Conservation (phyloP, 306 rosid species). For the Trifolium pratense region DNA sequence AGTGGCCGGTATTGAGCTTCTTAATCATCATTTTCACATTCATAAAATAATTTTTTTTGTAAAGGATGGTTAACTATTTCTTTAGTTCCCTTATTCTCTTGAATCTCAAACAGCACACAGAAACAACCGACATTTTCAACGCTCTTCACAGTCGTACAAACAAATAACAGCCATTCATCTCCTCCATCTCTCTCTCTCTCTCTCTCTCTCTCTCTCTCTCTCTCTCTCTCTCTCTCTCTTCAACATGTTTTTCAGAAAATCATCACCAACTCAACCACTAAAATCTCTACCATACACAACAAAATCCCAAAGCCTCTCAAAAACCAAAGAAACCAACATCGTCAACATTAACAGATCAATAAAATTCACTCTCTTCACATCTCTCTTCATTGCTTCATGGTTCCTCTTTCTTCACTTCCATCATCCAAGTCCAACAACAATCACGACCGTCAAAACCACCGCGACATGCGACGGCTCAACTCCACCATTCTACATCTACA, state of each 20-base stretch:
- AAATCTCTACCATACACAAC: constrained; percentile 38
- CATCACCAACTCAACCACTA: constrained; percentile 39
- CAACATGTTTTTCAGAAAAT: constrained; percentile 64
- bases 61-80: too few relatives aligned
- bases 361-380: constrained; percentile 38
- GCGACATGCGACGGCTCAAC: constrained; percentile 48
- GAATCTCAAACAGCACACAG: too few relatives aligned
- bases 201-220: background rate
- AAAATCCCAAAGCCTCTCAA: constrained; percentile 45
- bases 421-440: constrained; percentile 32
- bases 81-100: too few relatives aligned
- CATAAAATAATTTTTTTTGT: too few relatives aligned
- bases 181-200: background rate
- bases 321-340: constrained; percentile 41
- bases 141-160: too few relatives aligned
- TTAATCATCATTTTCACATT: too few relatives aligned
- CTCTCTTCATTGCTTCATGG: constrained; percentile 56
- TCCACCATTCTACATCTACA: constrained; percentile 58
- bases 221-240: background rate
- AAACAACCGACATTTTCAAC: too few relatives aligned
- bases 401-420: constrained; percentile 44
- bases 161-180: background rate
- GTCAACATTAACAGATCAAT: background rate
- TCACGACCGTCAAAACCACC: background rate
- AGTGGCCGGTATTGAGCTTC: too few relatives aligned